Base-by-base conservation (phyloP, 116 monocot genomes). In the Iris pallida region DNA sequence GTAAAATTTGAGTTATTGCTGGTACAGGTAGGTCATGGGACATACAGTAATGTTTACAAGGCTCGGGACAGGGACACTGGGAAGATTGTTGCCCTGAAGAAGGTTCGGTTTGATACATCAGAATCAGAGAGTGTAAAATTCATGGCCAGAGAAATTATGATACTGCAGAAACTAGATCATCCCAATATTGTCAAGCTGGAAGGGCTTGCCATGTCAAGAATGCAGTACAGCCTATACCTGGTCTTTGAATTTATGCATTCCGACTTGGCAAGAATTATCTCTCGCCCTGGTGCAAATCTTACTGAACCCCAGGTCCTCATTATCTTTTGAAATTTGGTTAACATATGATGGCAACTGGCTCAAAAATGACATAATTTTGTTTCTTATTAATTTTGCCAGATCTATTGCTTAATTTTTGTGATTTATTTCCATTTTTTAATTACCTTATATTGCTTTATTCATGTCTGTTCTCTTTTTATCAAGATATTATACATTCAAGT, bases 21-120 rank as follows among this genome's bases (percentile, higher is more conserved):
- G 59, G 18, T 84, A 66, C 57, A 85, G 84, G 69, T 85, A 41
- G 85, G 85, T 5, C 80, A 80, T 40, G 85, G 85, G 55, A 85
- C 85, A n/a, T 84, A 84, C 42, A 84, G 84, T 73, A 84, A 84
- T 58, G 84, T 84, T 6, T 84, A 84, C 48, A 80, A 85, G 71
- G 85, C 85, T 12, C 30, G 76, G 43, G 85, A 85, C 41, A 73
- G 73, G 45, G 77, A 81, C 47, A 85, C 80, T 41, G 85, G 85
- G 52, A 80, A 81, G 69, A 66, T 85, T 19, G 85, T 85, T 47
- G 84, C 84, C 30, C n/a, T 84, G 46, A 84, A 84, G 68, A 84
- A 84, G 65, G 84, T 84, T 52, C 66, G 85, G 0, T 85, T 85
- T 65, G 85, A 85, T 52, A 85, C 85, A 41, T 77, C 85, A 10